These are phyloP conservation scores for Sordariomycetes sp. DNA, from an alignment of 2,329 filamentous ascomycete genomes.

Conservation along the genomic window DNA sequence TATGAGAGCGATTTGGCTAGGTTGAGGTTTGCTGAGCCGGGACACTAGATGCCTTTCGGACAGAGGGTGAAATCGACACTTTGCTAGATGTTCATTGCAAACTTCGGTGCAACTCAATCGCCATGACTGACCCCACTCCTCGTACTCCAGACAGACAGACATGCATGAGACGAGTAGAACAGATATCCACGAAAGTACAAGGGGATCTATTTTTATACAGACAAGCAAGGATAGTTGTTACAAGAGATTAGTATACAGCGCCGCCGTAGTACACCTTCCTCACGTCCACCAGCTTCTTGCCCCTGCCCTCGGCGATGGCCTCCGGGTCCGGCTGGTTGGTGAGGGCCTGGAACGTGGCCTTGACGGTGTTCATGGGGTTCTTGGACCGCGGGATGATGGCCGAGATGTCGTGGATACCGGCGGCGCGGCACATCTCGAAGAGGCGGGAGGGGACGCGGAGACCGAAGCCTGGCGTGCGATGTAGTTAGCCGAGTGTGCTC, in stretches of 20 bases:
- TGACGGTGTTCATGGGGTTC: slow-evolving; percentile 97
- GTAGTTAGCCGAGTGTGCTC: slow-evolving; percentile 5
- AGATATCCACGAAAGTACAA: background rate
- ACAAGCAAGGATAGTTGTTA: background rate
- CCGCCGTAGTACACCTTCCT: slow-evolving; percentile 95
- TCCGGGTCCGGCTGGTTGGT: slow-evolving; percentile 77
- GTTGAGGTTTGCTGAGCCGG: background rate
- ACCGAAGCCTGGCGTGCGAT: slow-evolving; percentile 66
- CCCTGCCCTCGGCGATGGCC: slow-evolving; percentile 74
- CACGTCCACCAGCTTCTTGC: slow-evolving; percentile 92
- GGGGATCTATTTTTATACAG: background rate
- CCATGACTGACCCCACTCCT: no score
- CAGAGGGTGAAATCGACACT: background rate
- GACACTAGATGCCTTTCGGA: background rate
- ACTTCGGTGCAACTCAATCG: background rate
- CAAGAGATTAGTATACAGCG: slow-evolving; percentile 39
- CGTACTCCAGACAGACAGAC: background rate
- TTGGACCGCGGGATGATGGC: slow-evolving; percentile 72
- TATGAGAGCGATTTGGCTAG: background rate
- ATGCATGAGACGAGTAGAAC: background rate
- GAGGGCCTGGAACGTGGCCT: slow-evolving; percentile 76
- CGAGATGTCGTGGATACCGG: slow-evolving; percentile 76
- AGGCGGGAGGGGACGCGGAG: slow-evolving; percentile 83
- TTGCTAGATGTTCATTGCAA: background rate
- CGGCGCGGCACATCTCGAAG: slow-evolving; percentile 84